These are phyloP conservation scores for Udeniomyces megalosporus DNA, from an alignment of 768 basidiomycete genomes.

Conservation along the genomic window DNA sequence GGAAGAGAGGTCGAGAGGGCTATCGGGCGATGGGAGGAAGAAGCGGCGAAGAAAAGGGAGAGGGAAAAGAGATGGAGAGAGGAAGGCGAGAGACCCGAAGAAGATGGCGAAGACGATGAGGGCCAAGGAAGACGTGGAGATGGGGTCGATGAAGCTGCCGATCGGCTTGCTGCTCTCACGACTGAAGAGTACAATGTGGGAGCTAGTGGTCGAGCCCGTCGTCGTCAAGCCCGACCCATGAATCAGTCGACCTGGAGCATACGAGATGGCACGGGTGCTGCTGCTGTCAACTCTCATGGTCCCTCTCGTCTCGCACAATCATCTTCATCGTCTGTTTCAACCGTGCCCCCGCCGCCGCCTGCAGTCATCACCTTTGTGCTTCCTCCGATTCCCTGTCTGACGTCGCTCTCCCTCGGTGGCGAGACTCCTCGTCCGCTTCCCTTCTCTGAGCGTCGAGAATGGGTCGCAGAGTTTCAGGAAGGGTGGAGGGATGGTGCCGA, in stretches of 20 bases:
- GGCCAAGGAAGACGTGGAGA: background rate
- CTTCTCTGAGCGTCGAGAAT: conserved; percentile 19
- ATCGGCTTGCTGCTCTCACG: conserved; percentile 1
- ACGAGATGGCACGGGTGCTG: conserved; percentile 9
- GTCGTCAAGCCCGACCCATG: conserved; percentile 26
- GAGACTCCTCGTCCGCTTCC: conserved; percentile 21
- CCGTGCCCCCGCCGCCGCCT: conserved; percentile 2
- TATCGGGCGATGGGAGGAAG: background rate
- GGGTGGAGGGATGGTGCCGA: conserved; percentile 28
- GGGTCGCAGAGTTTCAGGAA: conserved; percentile 25
- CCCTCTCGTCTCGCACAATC: conserved; percentile 12
- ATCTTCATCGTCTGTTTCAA: conserved; percentile 17
- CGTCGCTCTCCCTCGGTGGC: conserved; percentile 27
- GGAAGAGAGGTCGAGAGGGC: conserved; percentile 53
- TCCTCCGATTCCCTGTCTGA: conserved; percentile 25
- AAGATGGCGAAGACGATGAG: conserved; percentile 39
- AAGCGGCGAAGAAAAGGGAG: background rate
- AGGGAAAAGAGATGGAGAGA: conserved; percentile 39
- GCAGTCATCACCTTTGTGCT: conserved; percentile 24
- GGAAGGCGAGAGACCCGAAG: background rate
- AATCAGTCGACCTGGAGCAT: conserved; percentile 28
- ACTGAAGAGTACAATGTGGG: conserved; percentile 2
- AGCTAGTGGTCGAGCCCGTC: background rate
- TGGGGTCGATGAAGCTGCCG: background rate
- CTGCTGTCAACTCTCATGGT: conserved; percentile 14